Evolutionary conservation across 139 green algal species (phyloP).

Genomic region (Coelastrella sp.): DNA sequence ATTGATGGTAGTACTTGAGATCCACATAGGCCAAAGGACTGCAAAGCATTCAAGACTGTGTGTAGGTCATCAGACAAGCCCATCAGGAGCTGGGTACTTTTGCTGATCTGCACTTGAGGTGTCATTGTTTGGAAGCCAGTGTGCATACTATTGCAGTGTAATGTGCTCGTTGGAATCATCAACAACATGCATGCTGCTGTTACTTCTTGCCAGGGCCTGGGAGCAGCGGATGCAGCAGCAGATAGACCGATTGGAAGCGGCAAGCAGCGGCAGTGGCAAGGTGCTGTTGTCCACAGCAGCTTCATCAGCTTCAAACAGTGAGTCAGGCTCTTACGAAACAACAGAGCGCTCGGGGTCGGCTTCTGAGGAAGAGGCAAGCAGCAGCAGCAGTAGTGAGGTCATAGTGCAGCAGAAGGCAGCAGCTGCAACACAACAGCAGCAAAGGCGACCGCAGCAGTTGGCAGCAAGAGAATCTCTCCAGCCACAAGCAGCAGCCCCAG

Average conservation of each 20-base stretch:
- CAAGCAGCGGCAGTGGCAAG: conserved; percentile 2
- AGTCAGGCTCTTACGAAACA: not conserved
- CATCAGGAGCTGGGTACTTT: no score
- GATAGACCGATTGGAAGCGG: conserved; percentile 23
- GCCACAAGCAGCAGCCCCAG: not conserved
- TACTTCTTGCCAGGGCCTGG: conserved; percentile 22
- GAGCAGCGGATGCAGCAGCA: conserved; percentile 17
- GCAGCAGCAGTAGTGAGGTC: conserved; percentile 23
- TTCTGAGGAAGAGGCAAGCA: conserved; percentile 27
- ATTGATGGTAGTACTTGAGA: no score
- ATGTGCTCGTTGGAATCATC: no score
- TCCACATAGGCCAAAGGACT: no score
- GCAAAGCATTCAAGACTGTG: no score
- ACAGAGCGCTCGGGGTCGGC: not conserved
- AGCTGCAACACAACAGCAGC: not conserved
- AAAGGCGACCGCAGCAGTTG: not conserved
- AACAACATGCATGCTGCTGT: no score
- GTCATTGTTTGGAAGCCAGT: no score
- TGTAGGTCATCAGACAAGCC: no score
- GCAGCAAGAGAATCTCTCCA: not conserved
- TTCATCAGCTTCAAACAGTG: not conserved
- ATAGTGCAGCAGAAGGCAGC: not conserved
- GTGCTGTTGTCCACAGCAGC: not conserved
- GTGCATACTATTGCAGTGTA: no score
- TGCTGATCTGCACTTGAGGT: no score